Conservation (phyloP, 176 grass and related monocot species). For the Avena eriantha region DNA sequence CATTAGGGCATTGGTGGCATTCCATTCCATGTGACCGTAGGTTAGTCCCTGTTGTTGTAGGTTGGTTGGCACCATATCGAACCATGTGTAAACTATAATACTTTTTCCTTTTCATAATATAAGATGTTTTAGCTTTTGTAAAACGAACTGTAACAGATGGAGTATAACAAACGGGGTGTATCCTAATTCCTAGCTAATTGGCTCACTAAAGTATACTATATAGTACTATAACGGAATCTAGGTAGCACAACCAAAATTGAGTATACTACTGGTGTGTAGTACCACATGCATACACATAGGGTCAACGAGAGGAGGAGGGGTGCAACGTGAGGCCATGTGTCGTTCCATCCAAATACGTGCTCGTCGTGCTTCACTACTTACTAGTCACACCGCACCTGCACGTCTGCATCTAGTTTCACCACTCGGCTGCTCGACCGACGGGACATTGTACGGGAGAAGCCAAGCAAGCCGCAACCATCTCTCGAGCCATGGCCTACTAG, state of each 20-base stretch:
- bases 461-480: not conserved
- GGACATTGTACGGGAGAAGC: not conserved
- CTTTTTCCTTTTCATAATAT: no score
- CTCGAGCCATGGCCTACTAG: not conserved
- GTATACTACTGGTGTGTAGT: not conserved
- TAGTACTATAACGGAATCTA: not conserved
- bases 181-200: not conserved
- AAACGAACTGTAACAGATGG: no score
- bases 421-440: not conserved
- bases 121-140: no score
- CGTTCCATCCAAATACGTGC: not conserved
- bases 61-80: no score
- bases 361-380: not conserved
- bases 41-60: not conserved
- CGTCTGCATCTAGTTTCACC: not conserved
- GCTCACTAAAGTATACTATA: not conserved
- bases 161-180: no score
- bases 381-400: not conserved
- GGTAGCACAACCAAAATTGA: no score
- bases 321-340: slow-evolving; percentile 27
- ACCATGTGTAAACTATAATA: not conserved
- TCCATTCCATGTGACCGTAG: not conserved
- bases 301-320: not conserved
- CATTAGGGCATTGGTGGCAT: not conserved
- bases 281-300: not conserved